Conservation (phyloP, 2,329 filamentous ascomycete genomes). For the Cytospora paraplurivora region DNA sequence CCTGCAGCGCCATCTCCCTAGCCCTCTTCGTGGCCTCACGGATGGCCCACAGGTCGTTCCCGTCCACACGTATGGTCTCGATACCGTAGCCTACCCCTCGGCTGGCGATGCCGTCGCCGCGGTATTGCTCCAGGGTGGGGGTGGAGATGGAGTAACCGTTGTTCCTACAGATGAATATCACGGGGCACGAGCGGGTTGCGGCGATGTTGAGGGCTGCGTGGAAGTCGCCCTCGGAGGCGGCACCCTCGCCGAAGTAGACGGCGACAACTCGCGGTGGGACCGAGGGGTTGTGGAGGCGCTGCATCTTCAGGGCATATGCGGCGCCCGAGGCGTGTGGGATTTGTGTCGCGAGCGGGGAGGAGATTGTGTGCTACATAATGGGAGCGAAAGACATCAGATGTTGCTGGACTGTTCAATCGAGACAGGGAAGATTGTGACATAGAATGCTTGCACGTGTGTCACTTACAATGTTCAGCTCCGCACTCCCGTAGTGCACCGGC, state of each 20-base stretch:
- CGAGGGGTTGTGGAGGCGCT: constrained; percentile 65
- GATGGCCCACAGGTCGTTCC: constrained; percentile 80
- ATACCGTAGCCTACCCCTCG: constrained; percentile 81
- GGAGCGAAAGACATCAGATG: background rate
- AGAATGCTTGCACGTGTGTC: constrained; percentile 5
- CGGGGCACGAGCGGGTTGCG: constrained; percentile 73
- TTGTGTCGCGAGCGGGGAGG: constrained; percentile 76
- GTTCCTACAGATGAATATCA: constrained; percentile 80
- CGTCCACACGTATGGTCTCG: constrained; percentile 78
- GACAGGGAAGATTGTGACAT: background rate
- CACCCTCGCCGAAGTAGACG: constrained; percentile 82
- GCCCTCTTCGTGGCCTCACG: constrained; percentile 71
- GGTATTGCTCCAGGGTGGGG: constrained; percentile 78
- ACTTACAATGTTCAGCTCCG: constrained; percentile 77
- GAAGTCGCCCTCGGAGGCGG: constrained; percentile 80
- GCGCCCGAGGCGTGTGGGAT: constrained; percentile 78
- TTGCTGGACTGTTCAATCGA: background rate
- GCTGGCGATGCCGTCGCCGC: constrained; percentile 78
- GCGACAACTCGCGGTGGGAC: constrained; percentile 63
- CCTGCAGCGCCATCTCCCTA: constrained; percentile 73
- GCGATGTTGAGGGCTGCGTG: constrained; percentile 82
- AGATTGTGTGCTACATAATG: constrained; percentile 67
- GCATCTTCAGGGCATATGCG: constrained; percentile 77
- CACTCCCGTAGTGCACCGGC: constrained; percentile 94
- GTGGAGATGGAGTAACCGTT: constrained; percentile 83